Evolutionary conservation across 169 alveolate genomes (phyloP).

Genomic region (Plasmodium knowlesi): DNA sequence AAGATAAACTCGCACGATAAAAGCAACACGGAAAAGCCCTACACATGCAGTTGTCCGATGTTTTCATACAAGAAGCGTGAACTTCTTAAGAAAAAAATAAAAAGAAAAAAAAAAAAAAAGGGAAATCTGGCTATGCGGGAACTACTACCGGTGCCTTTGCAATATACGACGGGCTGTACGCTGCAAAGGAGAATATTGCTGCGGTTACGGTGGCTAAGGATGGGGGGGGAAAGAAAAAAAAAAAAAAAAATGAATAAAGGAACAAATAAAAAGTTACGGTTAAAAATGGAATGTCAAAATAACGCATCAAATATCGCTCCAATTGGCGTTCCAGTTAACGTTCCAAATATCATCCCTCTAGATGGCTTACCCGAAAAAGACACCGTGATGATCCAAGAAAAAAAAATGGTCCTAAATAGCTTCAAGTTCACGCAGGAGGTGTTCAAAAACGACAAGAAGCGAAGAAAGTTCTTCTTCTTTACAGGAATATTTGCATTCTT

Average conservation of each 20-base stretch:
- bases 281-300: background rate
- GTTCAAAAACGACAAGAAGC: conserved; percentile 29
- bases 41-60: background rate
- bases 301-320: background rate
- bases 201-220: conserved; percentile 67
- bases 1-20: background rate
- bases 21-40: background rate
- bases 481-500: background rate
- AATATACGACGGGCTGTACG: conserved; percentile 65
- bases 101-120: background rate
- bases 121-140: background rate
- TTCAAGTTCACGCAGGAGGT: conserved; percentile 69
- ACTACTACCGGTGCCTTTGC: background rate
- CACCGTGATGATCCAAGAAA: conserved; percentile 74
- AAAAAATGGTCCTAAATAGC: conserved; percentile 62
- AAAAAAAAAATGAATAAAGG: background rate
- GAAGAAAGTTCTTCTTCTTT: background rate
- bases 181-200: conserved; percentile 66
- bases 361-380: conserved; percentile 48
- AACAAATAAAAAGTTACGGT: conserved; percentile 4
- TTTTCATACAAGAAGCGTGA: background rate
- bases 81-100: background rate
- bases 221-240: conserved; percentile 27
- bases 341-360: too few species aligned
- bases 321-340: too few species aligned